Conservation (phyloP, 108 stramenopile genomes). For the Stephanodiscus triporus region DNA sequence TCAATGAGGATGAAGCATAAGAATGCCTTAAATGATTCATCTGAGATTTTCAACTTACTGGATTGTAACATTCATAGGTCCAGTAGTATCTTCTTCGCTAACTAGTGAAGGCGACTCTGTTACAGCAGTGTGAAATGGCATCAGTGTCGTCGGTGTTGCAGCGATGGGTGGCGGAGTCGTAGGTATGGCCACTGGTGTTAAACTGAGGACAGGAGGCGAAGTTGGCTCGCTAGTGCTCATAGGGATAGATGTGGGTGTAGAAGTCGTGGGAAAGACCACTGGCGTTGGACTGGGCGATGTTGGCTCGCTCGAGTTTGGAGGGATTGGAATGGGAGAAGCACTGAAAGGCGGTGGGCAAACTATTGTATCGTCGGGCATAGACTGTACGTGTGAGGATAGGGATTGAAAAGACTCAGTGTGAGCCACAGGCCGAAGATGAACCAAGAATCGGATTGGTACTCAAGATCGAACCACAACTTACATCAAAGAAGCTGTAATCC, state of each 20-base stretch:
- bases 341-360: neutral
- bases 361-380: neutral
- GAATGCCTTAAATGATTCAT: neutral
- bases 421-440: neutral
- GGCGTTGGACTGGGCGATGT: neutral
- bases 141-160: neutral
- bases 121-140: neutral
- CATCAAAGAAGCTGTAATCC: slow-evolving; percentile 53
- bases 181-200: slow-evolving; percentile 4
- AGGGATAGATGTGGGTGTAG: neutral
- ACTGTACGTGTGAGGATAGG: neutral
- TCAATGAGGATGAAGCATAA: neutral
- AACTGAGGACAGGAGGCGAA: neutral
- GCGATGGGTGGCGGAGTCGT: neutral
- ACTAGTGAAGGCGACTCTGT: neutral
- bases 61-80: neutral
- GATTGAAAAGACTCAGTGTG: neutral
- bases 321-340: neutral
- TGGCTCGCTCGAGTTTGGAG: neutral
- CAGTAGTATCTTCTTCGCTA: neutral
- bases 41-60: neutral
- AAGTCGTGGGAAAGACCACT: slow-evolving; percentile 3
- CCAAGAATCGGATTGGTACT: neutral
- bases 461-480: slow-evolving; percentile 22
- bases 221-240: neutral